Evolutionary conservation across 1,139 yeast species (phyloP).

Genomic region (Pichia sp.): DNA sequence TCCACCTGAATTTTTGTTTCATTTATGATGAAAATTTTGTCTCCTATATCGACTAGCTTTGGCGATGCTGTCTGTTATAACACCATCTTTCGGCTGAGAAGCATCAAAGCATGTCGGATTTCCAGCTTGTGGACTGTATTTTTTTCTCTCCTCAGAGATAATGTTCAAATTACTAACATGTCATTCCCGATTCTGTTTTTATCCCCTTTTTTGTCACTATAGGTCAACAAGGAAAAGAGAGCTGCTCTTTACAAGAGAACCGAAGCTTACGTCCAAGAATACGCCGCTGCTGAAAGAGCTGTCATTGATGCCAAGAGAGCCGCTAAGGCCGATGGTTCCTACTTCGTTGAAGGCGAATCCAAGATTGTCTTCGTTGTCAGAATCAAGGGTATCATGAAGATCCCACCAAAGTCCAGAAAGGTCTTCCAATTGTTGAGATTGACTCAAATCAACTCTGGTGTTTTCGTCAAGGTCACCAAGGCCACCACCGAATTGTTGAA

Average conservation of each 20-base stretch:
- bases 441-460: constrained; percentile 98
- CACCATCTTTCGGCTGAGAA: constrained; percentile 99
- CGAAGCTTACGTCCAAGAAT: constrained; percentile 97
- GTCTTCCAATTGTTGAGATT: constrained; percentile 96
- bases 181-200: neutral
- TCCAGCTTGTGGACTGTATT: constrained; percentile 19
- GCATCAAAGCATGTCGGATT: constrained; percentile 6
- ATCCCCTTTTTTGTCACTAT: constrained; percentile 18
- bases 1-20: constrained; percentile 5
- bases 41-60: constrained; percentile 67
- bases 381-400: constrained; percentile 99
- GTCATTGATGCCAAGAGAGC: constrained; percentile 90
- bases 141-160: neutral
- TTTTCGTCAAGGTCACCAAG: constrained; percentile 96
- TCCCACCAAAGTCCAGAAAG: constrained; percentile 99
- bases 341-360: constrained; percentile 96
- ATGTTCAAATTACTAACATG: constrained; percentile 10
- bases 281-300: constrained; percentile 92
- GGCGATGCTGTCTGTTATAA: constrained; percentile 91
- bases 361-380: constrained; percentile 96
- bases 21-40: constrained; percentile 51
- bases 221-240: constrained; percentile 90
- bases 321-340: constrained; percentile 93
- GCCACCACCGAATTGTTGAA: constrained; percentile 96
- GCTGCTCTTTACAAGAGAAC: constrained; percentile 94